Conservation (phyloP, 352 stramenopile genomes). For the Globisporangium lucens region DNA sequence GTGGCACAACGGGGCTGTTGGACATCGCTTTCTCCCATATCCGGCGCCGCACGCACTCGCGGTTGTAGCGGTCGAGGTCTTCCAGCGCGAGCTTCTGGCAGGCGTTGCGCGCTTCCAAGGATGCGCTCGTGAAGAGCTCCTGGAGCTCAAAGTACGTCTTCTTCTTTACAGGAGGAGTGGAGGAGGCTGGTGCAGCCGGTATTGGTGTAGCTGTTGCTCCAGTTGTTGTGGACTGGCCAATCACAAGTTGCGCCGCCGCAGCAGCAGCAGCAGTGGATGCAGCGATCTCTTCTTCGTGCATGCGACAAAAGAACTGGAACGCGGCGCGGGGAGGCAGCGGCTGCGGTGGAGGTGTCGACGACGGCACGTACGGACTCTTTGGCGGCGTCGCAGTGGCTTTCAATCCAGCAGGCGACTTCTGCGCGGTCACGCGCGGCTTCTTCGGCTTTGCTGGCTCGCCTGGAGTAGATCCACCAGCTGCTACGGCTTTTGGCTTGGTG, state of each 20-base stretch:
- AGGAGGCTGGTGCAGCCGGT: background rate
- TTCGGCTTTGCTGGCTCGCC: slow-evolving; percentile 1
- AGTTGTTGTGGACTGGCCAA: background rate
- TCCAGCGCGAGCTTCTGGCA: slow-evolving; percentile 47
- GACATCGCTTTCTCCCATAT: slow-evolving; percentile 59
- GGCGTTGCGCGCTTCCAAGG: slow-evolving; percentile 26
- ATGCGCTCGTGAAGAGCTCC: slow-evolving; percentile 25
- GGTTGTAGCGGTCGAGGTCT: slow-evolving; percentile 59
- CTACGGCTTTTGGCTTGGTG: slow-evolving; percentile 7
- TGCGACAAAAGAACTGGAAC: slow-evolving; percentile 43
- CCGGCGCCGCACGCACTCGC: slow-evolving; percentile 50
- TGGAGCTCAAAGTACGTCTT: slow-evolving; percentile 26
- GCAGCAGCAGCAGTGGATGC: background rate
- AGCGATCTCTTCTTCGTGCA: slow-evolving; percentile 22
- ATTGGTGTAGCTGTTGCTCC: background rate
- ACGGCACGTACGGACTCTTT: slow-evolving; percentile 31
- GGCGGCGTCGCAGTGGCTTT: slow-evolving; percentile 17
- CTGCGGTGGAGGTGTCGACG: slow-evolving; percentile 35
- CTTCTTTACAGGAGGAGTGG: background rate
- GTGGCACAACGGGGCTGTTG: background rate
- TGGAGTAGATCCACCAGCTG: background rate
- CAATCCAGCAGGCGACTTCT: slow-evolving; percentile 6
- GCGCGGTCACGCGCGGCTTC: slow-evolving; percentile 1
- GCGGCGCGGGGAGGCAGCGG: slow-evolving; percentile 27
- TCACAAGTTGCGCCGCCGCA: background rate